These are phyloP conservation scores for Phytophthora pistaciae DNA, from an alignment of 352 stramenopile genomes.

Conservation along the genomic window DNA sequence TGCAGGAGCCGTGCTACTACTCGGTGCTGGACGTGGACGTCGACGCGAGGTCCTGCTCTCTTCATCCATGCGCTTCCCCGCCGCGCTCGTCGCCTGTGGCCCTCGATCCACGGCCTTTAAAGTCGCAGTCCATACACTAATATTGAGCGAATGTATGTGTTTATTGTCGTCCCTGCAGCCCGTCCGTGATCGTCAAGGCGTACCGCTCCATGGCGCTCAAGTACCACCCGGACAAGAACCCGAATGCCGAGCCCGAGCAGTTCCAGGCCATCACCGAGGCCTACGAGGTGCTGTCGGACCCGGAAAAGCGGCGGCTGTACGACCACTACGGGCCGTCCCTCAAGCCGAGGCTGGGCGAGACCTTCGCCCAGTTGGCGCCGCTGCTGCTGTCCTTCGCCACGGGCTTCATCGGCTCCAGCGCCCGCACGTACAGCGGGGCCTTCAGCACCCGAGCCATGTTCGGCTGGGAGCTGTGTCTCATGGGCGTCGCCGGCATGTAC, in stretches of 20 bases:
- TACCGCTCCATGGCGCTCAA: conserved; percentile 95
- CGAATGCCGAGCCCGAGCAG: conserved; percentile 83
- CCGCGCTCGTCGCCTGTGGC: neutral
- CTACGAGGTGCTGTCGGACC: conserved; percentile 81
- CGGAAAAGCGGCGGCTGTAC: conserved; percentile 78
- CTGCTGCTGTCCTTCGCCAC: conserved; percentile 69
- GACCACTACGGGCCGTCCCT: conserved; percentile 76
- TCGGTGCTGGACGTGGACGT: conserved; percentile 68
- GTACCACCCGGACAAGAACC: conserved; percentile 98
- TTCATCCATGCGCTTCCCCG: neutral
- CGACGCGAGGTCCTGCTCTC: conserved; percentile 53
- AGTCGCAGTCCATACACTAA: neutral
- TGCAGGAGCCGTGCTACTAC: conserved; percentile 75
- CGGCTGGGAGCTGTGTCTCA: conserved; percentile 55
- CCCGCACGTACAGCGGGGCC: conserved; percentile 44
- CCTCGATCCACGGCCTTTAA: neutral
- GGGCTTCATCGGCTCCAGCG: conserved; percentile 59
- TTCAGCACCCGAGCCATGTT: conserved; percentile 43
- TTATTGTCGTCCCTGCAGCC: conserved; percentile 44
- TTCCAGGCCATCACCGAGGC: conserved; percentile 89
- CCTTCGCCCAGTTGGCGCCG: conserved; percentile 69
- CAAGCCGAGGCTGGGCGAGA: conserved; percentile 67
- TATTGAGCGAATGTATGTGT: neutral
- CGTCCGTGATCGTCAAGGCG: conserved; percentile 94
- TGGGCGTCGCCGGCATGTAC: conserved; percentile 68